Base-by-base conservation (phyloP, 768 basidiomycete genomes). In the Pulveroboletus sp. region DNA sequence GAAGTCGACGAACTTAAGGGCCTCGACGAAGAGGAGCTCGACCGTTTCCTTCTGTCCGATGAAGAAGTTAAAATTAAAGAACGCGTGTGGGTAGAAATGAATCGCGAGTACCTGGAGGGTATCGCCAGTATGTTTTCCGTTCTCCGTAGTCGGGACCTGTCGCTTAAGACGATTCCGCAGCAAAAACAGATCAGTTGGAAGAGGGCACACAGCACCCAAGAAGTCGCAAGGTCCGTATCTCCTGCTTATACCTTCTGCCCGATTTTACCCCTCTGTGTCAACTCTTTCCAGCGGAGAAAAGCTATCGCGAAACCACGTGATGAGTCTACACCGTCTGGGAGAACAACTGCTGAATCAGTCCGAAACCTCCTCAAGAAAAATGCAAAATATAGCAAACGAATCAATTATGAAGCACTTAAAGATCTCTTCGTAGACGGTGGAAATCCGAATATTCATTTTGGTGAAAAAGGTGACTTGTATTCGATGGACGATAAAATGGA, bases 31-130 rank as follows among this genome's bases (percentile, higher is more conserved):
- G 89, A 84, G 6, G 93, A 97, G 64, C 75, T 96, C 38, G 86
- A 95, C 64, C 74, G 73, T 24, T 87, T 96, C 62, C 71, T 91
- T 48, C 69, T 93, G 21, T 81, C 77, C 8, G 84, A 86, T 32
- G 86, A 86, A 21, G 93, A 95, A 67, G 85, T 89, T 4, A 82
- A 75, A 64, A 75, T 91, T 61, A 97, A 89, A 67, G 90, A 92
- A 65, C 82, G 90, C 10, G 81, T 96, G 1, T 97, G 93, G 93
- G 91, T 94, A 42, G 92, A 94, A 69, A 74, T 92, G 60, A 96
- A 96, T 66, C 79, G 79, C 57, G 93, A 96, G 30, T 97, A 95
- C 66, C 71, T 97, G 32, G 87, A 93, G 63, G 83, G 86, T 14
- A 74, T 94, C 31, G 93, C 92, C 46, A 88, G 91, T 59, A 51